phyloP scores from a whole-genome alignment of 2,329 filamentous ascomycete species.

The Chaetothyriales sp. region DNA sequence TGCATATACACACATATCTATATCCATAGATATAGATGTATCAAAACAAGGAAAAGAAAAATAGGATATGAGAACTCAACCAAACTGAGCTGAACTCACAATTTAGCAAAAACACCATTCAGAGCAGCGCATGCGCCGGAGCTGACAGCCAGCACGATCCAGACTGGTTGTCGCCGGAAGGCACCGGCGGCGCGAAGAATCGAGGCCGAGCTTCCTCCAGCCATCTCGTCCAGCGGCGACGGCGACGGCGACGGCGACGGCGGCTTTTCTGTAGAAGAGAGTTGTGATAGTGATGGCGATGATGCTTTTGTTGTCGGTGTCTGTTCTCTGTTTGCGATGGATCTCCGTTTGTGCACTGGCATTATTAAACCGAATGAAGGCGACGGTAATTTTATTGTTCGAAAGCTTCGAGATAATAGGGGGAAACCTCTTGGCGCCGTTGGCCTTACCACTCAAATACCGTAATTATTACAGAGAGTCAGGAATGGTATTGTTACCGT shows the following conservation, averaged over 20 bases:
- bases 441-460: no score
- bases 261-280: not conserved
- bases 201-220: not conserved
- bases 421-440: no score
- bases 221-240: not conserved
- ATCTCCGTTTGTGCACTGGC: not conserved
- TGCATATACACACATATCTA: no score
- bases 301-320: no score
- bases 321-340: not conserved
- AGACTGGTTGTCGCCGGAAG: constrained; percentile 19
- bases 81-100: no score
- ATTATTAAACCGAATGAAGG: not conserved
- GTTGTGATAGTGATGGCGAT: no score
- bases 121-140: constrained; percentile 48
- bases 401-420: not conserved
- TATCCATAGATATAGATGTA: no score
- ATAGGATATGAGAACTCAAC: not conserved
- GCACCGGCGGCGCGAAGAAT: constrained; percentile 5
- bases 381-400: not conserved
- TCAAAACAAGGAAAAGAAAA: not conserved
- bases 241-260: not conserved
- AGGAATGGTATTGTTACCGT: no score
- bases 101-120: constrained; percentile 53
- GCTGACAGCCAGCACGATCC: constrained; percentile 43
- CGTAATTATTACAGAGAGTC: no score